phyloP scores from a whole-genome alignment of 768 basidiomycete species.

The Phaffia australis region DNA sequence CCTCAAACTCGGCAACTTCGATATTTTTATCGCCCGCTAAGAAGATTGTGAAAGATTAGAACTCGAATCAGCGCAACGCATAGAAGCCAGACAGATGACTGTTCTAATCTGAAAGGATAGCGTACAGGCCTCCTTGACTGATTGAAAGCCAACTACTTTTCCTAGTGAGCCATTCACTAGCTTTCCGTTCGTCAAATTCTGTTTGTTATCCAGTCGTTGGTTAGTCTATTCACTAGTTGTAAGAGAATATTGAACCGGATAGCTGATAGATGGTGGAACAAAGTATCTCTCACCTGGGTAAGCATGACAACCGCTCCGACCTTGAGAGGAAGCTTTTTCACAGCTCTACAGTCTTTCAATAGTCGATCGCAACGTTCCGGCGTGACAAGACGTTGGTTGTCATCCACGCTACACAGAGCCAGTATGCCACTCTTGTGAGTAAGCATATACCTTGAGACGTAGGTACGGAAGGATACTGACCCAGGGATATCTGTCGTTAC shows the following conservation, averaged over 20 bases:
- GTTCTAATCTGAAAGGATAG: too few relatives aligned
- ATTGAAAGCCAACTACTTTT: constrained; percentile 11
- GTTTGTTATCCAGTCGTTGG: not conserved
- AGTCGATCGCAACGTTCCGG: not conserved
- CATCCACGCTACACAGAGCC: not conserved
- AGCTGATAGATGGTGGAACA: not conserved
- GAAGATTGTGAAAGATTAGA: too few relatives aligned
- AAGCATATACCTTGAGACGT: not conserved
- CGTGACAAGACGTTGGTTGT: not conserved
- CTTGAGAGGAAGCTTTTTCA: constrained; percentile 4
- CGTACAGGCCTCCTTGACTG: too few relatives aligned
- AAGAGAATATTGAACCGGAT: too few relatives aligned
- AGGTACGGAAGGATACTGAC: not conserved
- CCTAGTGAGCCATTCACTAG: constrained; percentile 16
- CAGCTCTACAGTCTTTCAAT: not conserved
- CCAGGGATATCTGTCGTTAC: not conserved
- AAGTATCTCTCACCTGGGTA: not conserved
- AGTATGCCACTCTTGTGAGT: not conserved
- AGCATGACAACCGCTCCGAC: constrained; percentile 17
- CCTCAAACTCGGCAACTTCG: too few relatives aligned
- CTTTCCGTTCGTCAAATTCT: constrained; percentile 5
- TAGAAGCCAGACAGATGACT: too few relatives aligned
- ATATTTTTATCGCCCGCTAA: too few relatives aligned
- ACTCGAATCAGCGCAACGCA: too few relatives aligned
- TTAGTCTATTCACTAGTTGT: too few relatives aligned